These are phyloP conservation scores for Daldinia eschscholtzii DNA, from an alignment of 2,329 filamentous ascomycete species.

Conservation along the genomic window DNA sequence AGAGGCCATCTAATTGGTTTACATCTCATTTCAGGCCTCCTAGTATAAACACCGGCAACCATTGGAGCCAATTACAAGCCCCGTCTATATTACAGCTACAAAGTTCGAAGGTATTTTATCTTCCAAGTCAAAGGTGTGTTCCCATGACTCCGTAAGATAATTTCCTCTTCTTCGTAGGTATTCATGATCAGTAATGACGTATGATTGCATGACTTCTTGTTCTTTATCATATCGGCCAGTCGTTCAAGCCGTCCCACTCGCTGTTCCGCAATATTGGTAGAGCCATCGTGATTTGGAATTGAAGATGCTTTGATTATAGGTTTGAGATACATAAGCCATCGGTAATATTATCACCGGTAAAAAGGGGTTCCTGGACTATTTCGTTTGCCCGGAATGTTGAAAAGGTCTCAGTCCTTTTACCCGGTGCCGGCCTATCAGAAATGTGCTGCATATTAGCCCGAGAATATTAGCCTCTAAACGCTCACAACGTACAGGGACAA, in stretches of 20 bases:
- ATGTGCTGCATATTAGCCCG: constrained; percentile 33
- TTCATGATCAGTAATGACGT: constrained; percentile 35
- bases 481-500: constrained; percentile 20
- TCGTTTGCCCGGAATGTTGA: constrained; percentile 17
- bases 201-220: constrained; percentile 30
- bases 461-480: constrained; percentile 40
- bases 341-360: constrained; percentile 24
- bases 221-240: constrained; percentile 35
- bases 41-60: constrained; percentile 46
- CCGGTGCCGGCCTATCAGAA: constrained; percentile 36
- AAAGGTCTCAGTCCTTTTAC: constrained; percentile 30
- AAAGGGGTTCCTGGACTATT: constrained; percentile 13
- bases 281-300: constrained; percentile 23
- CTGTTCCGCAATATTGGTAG: constrained; percentile 29
- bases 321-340: constrained; percentile 7
- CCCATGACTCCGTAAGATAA: background rate
- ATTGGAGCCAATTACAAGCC: constrained; percentile 48
- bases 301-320: constrained; percentile 17
- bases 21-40: constrained; percentile 44
- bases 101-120: constrained; percentile 40
- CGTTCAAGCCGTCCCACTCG: constrained; percentile 15
- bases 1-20: constrained; percentile 46
- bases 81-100: constrained; percentile 27
- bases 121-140: constrained; percentile 30
- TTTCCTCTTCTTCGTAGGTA: background rate